A percentile compares a stretch with the other conserved stretches of the same genome.
These are phyloP conservation scores for Blastomyces emzantsi DNA, from an alignment of 2,329 filamentous ascomycete genomes.

Conservation along the genomic window DNA sequence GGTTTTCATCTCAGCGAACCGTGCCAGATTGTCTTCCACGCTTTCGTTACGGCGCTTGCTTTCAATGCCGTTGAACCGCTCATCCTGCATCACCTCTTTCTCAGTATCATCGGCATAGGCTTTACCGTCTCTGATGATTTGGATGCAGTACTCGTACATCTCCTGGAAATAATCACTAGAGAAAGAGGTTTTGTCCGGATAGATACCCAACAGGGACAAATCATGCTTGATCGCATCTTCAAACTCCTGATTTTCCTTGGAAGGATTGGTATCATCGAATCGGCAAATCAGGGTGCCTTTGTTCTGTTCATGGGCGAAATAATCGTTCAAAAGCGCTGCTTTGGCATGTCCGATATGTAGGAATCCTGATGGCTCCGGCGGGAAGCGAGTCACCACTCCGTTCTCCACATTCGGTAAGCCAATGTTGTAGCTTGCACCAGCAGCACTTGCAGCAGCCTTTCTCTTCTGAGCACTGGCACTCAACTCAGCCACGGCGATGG, in stretches of 20 bases:
- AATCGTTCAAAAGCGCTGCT: constrained; percentile 86
- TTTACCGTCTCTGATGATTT: constrained; percentile 75
- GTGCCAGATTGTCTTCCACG: constrained; percentile 73
- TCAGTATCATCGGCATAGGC: constrained; percentile 94
- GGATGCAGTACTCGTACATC: constrained; percentile 75
- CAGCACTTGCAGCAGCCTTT: constrained; percentile 19
- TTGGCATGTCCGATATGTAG: constrained; percentile 68
- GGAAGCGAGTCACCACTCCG: constrained; percentile 29
- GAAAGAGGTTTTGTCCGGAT: constrained; percentile 76
- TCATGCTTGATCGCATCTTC: constrained; percentile 92
- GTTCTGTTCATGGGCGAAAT: constrained; percentile 91
- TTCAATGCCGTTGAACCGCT: constrained; percentile 75
- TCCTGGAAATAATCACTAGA: constrained; percentile 95
- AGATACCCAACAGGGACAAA: constrained; percentile 81
- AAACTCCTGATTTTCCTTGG: constrained; percentile 95
- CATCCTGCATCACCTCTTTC: constrained; percentile 74
- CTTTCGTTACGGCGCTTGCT: constrained; percentile 70
- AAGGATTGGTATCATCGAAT: constrained; percentile 95
- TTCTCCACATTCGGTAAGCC: constrained; percentile 24
- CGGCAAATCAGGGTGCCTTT: constrained; percentile 83
- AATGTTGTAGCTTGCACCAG: constrained; percentile 23
- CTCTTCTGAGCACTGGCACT: constrained; percentile 17
- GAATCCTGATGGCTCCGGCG: constrained; percentile 31
- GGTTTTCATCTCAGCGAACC: constrained; percentile 89
- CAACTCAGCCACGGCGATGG: constrained; percentile 15